Percentiles rank a stretch among this genome's conserved stretches.
These are phyloP conservation scores for Pythium chondricola DNA, from an alignment of 352 stramenopile genomes.

Conservation along the genomic window DNA sequence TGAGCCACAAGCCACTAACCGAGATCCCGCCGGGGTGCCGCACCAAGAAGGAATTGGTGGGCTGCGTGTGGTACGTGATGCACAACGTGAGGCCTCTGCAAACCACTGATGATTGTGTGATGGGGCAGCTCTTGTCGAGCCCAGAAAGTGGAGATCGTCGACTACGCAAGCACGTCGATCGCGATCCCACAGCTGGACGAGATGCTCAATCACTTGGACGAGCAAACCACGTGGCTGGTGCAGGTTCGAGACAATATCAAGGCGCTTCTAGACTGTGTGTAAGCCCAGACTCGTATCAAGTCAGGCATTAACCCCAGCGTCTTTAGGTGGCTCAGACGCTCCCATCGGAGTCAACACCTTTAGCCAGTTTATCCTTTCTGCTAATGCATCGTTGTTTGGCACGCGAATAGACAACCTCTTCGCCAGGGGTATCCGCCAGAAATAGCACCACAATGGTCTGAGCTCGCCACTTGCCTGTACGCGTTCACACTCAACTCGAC, in stretches of 20 bases:
- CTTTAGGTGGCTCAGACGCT: no score
- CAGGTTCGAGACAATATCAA: conserved; percentile 70
- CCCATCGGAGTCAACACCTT: no score
- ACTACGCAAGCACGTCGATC: conserved; percentile 59
- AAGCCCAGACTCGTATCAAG: no score
- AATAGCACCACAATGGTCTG: no score
- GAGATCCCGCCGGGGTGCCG: conserved; percentile 54
- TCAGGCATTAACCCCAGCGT: not conserved
- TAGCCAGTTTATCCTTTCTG: no score
- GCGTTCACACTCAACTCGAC: no score
- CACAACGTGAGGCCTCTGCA: no score
- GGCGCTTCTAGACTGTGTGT: conserved; percentile 59
- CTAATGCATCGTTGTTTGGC: no score
- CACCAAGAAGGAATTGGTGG: conserved; percentile 78
- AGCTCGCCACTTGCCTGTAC: no score
- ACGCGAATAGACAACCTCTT: no score
- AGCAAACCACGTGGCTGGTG: conserved; percentile 57
- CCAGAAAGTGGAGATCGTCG: conserved; percentile 73
- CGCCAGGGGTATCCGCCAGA: no score
- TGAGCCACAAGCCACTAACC: conserved; percentile 45
- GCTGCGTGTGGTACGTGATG: conserved; percentile 59
- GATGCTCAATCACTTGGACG: conserved; percentile 61
- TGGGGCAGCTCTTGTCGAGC: conserved; percentile 49
- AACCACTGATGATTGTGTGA: not conserved
- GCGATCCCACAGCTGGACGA: conserved; percentile 76